These are phyloP conservation scores for Thraustochytrium sp. DNA, from an alignment of 352 stramenopile genomes.

Conservation along the genomic window DNA sequence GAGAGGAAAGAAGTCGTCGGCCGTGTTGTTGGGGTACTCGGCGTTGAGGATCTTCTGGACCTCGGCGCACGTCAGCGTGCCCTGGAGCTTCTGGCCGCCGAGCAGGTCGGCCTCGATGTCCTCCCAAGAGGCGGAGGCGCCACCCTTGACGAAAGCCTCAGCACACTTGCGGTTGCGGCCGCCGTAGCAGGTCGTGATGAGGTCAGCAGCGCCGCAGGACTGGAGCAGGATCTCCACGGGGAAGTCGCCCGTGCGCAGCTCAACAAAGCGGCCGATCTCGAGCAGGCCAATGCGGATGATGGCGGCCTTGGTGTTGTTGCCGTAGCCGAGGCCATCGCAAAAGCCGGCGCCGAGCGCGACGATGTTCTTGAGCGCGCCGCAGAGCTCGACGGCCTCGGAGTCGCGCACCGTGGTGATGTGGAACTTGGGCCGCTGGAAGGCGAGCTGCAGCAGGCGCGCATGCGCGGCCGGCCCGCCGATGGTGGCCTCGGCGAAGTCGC, in stretches of 20 bases:
- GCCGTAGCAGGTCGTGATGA: constrained; percentile 97
- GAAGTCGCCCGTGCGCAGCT: constrained; percentile 6
- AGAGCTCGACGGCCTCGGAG: constrained; percentile 90
- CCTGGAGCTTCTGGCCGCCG: constrained; percentile 96
- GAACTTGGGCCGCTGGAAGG: constrained; percentile 79
- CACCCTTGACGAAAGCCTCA: constrained; percentile 75
- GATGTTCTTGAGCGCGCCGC: constrained; percentile 94
- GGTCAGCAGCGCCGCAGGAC: constrained; percentile 90
- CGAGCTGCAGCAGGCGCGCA: constrained; percentile 58
- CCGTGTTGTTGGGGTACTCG: constrained; percentile 53
- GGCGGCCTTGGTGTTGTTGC: constrained; percentile 87
- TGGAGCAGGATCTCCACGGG: constrained; percentile 68
- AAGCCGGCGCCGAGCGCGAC: constrained; percentile 93
- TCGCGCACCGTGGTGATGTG: constrained; percentile 82
- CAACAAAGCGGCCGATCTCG: constrained; percentile 85
- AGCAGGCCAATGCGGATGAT: constrained; percentile 90
- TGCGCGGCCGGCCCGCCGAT: background rate
- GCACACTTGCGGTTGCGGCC: constrained; percentile 92
- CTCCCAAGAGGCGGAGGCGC: constrained; percentile 60
- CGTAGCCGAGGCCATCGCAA: constrained; percentile 90
- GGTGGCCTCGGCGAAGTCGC: constrained; percentile 70
- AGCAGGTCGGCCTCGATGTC: constrained; percentile 86
- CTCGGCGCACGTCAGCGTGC: constrained; percentile 84
- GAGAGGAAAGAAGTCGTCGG: constrained; percentile 67
- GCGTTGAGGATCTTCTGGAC: constrained; percentile 81